These are phyloP conservation scores for Phytophthora cryptogea DNA, from an alignment of 352 stramenopile species.

Conservation along the genomic window DNA sequence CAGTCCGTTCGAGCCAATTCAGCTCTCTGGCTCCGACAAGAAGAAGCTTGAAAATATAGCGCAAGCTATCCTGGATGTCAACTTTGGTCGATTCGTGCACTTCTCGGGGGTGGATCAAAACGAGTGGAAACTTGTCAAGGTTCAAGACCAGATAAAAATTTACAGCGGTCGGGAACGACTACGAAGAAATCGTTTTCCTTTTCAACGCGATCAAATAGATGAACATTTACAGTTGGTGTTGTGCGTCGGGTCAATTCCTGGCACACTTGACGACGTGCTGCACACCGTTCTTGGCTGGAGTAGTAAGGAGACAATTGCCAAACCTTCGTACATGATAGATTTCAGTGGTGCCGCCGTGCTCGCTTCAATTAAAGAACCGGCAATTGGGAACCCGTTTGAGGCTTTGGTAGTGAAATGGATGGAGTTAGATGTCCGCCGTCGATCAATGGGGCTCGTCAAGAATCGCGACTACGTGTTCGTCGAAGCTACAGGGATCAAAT, in stretches of 20 bases:
- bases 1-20: slow-evolving; percentile 29
- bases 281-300: not conserved
- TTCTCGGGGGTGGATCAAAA: slow-evolving; percentile 5
- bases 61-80: slow-evolving; percentile 22
- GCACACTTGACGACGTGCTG: not conserved
- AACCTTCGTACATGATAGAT: not conserved
- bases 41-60: slow-evolving; percentile 17
- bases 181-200: not conserved
- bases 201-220: not conserved
- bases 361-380: slow-evolving; percentile 37
- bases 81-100: slow-evolving; percentile 29
- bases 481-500: slow-evolving; percentile 44
- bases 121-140: slow-evolving; percentile 22
- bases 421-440: slow-evolving; percentile 37
- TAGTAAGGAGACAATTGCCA: not conserved
- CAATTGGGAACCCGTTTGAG: slow-evolving; percentile 40
- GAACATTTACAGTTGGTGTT: not conserved
- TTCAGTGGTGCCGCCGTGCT: slow-evolving; percentile 41
- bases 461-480: slow-evolving; percentile 54
- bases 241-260: too few relatives aligned
- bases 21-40: slow-evolving; percentile 15
- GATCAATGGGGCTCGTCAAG: slow-evolving; percentile 41
- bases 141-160: slow-evolving; percentile 4
- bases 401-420: slow-evolving; percentile 36
- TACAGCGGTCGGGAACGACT: slow-evolving; percentile 4